Evolutionary conservation across 1,284 basidiomycete species (phyloP), one percentile per base, ranked within the genome.

Genomic region (Ganoderma boninense): DNA sequence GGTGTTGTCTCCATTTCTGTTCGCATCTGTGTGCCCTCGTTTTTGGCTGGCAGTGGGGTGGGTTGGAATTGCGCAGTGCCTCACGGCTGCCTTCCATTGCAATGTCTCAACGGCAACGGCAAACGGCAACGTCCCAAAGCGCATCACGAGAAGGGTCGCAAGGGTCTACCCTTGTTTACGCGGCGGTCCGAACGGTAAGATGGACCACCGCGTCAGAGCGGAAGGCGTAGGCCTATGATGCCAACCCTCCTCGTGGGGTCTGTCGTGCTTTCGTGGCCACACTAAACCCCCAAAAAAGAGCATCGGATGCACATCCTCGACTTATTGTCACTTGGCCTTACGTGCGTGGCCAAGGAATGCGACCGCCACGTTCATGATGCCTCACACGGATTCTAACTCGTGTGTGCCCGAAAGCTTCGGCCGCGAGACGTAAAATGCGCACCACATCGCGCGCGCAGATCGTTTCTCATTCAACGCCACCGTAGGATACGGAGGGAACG

Each of bases 281-380:
- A 52, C 29, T 26, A 42, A 6, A 6, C 52, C n/a, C 23, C 35
- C 44, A 11, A 26, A 60, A 40, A 16, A 23, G 38, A 61, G 38
- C n/a, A 5, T 7, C 23, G 20, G 7, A 40, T 26, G 40, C n/a
- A 29, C n/a, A 29, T 44, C 60, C 10, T 18, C 20, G 40, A 16
- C 20, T 3, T 20, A 40, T 16, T 43, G 11, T 49, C 11, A 20
- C 44, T 54, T 43, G 42, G 62, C 20, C 13, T 68, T 68, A 68
- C 67, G 67, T 68, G 67, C 26, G 32, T 54, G 35, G 52, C 23
- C 40, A 29, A 32, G 43, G 62, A 64, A 60, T 16, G 67, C 62
- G 62, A 57, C 54, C 44, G 20, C 56, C 67, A 64, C 67, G 67
- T 68, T 68, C 16, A 64, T 68, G 67, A 68, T 68, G 67, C 40